phyloP scores from a whole-genome alignment of 306 rosid genomes.

The Parietaria judaica region DNA sequence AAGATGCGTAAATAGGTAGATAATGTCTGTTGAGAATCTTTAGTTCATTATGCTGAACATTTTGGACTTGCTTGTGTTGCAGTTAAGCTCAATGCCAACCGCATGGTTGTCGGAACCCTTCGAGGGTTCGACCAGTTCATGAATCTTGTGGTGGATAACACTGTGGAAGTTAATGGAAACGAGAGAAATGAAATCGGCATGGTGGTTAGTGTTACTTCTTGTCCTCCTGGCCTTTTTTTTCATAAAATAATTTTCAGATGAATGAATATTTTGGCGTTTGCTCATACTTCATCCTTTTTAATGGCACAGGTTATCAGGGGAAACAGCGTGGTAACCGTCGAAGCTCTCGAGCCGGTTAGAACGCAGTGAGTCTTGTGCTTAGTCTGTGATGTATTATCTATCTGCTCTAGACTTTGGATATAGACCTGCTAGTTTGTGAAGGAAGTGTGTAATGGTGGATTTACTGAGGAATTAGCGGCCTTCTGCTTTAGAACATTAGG shows the following conservation, averaged over 20 bases:
- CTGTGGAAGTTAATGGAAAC: slow-evolving; percentile 81
- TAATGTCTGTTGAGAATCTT: no score
- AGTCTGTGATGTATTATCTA: slow-evolving; percentile 6
- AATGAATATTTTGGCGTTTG: neutral
- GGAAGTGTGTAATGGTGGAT: slow-evolving; percentile 15
- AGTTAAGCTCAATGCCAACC: slow-evolving; percentile 89
- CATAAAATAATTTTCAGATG: neutral
- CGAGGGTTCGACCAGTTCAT: slow-evolving; percentile 95
- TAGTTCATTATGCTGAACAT: neutral
- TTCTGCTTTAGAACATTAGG: neutral
- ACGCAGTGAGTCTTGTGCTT: neutral
- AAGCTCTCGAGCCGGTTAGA: slow-evolving; percentile 89
- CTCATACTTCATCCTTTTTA: neutral
- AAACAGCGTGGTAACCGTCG: slow-evolving; percentile 95
- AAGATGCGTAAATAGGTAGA: no score
- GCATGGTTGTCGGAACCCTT: slow-evolving; percentile 88
- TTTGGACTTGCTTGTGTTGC: slow-evolving; percentile 14
- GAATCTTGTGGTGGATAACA: slow-evolving; percentile 92
- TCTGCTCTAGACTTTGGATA: slow-evolving; percentile 8
- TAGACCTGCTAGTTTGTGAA: neutral
- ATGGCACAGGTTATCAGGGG: slow-evolving; percentile 81
- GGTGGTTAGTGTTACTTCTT: slow-evolving; percentile 70
- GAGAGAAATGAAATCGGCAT: slow-evolving; percentile 82
- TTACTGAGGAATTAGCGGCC: slow-evolving; percentile 5
- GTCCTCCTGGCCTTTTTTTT: neutral